Evolutionary conservation across 2,329 filamentous ascomycete genomes (phyloP), one percentile per base, ranked within the genome.

Genomic region (Fusarium nelsonii): DNA sequence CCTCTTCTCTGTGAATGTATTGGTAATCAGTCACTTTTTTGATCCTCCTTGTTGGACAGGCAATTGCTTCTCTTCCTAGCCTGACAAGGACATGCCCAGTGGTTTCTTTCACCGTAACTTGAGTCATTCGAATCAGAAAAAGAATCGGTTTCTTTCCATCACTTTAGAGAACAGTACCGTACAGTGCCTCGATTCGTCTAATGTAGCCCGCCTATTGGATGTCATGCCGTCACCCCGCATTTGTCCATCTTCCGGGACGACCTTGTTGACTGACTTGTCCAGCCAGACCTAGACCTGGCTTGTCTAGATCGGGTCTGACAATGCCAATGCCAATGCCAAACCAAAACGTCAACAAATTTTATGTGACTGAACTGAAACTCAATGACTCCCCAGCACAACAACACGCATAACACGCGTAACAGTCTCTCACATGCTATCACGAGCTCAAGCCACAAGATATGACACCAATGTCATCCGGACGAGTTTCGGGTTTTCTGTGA

Each of bases 211-310:
- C 58, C 55, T 58, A 68, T 70, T 69, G 66, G 66, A 46, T 61
- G 48, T 37, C 59, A 65, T 68, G 54, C 63, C 54, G 52, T 53
- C 68, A 68, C 68, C 68, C 68, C 68, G 68, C 68, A 70, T 65
- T 65, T 45, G 40, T 66, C 59, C 40, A 52, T 68, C 58, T 57
- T 51, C 48, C 55, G 34, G 44, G 48, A 51, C 34, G 63, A 70
- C 63, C 67, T 68, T 70, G 67, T 70, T 70, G 67, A 54, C 63
- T 54, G 55, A 37, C 64, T 65, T 34, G 53, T 45, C 58, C 23
- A 23, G 23, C 6, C 23, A 23, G 23, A 23, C 23, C 23, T 6
- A 23, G 23, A 23, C 23, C 36, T 51, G 45, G 23, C 48, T 10
- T 49, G 57, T 43, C 65, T 69, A 39, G 61, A 63, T 69, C 39